phyloP scores from a whole-genome alignment of 208 protist genomes.

The Borovskyia barvae region DNA sequence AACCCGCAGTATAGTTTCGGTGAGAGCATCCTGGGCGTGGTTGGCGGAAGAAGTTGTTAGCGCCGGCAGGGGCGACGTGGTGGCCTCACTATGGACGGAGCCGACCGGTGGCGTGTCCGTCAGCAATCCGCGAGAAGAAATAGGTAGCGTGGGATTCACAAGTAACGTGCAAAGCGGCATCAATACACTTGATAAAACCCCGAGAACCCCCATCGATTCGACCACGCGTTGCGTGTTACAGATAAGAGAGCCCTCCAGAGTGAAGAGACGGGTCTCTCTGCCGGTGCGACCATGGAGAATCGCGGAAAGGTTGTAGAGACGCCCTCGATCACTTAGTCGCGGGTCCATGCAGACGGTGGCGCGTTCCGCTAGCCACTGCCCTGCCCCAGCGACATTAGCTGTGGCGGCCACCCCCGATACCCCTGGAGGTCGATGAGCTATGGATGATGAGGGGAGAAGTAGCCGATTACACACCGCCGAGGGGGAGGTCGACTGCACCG shows the following conservation, averaged over 20 bases:
- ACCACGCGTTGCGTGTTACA: constrained; percentile 64
- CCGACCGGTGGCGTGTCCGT: background rate
- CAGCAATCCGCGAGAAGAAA: constrained; percentile 25
- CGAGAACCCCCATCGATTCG: constrained; percentile 80
- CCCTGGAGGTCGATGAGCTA: background rate
- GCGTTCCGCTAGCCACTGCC: constrained; percentile 36
- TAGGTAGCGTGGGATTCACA: constrained; percentile 68
- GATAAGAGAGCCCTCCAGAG: constrained; percentile 64
- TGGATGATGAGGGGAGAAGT: background rate
- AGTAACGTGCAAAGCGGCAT: constrained; percentile 70
- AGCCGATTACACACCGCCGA: constrained; percentile 4
- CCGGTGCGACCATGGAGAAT: constrained; percentile 43
- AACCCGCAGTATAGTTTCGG: constrained; percentile 41
- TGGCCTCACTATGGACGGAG: constrained; percentile 8
- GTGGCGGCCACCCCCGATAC: background rate
- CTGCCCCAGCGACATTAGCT: constrained; percentile 5
- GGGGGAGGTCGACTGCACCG: constrained; percentile 6
- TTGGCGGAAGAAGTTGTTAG: background rate
- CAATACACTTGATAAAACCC: constrained; percentile 57
- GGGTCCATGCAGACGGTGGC: constrained; percentile 78
- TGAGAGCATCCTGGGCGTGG: constrained; percentile 10
- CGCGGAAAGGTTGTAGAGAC: constrained; percentile 80
- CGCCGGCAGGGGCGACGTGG: background rate
- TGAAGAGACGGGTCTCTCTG: constrained; percentile 51
- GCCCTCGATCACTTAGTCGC: constrained; percentile 60